Base-by-base conservation (phyloP, 2,329 filamentous ascomycete species). In the Metarhizium brunneum region DNA sequence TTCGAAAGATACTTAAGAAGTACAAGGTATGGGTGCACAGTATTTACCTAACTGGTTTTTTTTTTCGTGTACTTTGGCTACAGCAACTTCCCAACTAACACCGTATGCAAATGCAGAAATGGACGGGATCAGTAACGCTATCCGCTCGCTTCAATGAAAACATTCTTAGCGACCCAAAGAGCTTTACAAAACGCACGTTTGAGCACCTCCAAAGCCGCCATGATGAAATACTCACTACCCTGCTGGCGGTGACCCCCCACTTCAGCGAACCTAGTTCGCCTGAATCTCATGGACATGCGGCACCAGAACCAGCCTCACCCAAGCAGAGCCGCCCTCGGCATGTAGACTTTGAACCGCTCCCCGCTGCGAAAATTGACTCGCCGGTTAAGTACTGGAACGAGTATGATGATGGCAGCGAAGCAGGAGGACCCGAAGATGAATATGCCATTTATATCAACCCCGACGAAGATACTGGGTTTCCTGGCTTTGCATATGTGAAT, bases 1-100 rank as follows among this genome's bases (percentile, higher is more conserved):
- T 95, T 63, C 81, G 83, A 55, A 95, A 95, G 71, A 85, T 95
- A 42, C 74, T 92, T 38, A 94, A 92, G 68, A 95, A 95, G 67
- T 92, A 94, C 71, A 81, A 78, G 75, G 81, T 82, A 71, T 35
- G n/a, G 72, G 56, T 53, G n/a, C 5, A 10, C 4, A 5, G 13
- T 32, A n/a, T 29, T 30, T 16, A 42, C 6, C 14, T 13, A 18
- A 16, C n/a, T 42, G n/a, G 1, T 42, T 42, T 42, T 16, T 16
- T 42, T 42, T 14, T 42, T 42, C 3, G 10, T 16, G 6, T 14
- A 6, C 40, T 18, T 18, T 18, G 13, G 10, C 8, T 6, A 6
- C 6, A 16, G 11, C 6, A 7, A 42, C 42, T 45, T 20, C 52
- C 18, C 14, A 52, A 53, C 48, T 55, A 50, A 38, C 54, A 54